phyloP scores from a whole-genome alignment of 768 basidiomycete genomes.

The Trametes punicea region DNA sequence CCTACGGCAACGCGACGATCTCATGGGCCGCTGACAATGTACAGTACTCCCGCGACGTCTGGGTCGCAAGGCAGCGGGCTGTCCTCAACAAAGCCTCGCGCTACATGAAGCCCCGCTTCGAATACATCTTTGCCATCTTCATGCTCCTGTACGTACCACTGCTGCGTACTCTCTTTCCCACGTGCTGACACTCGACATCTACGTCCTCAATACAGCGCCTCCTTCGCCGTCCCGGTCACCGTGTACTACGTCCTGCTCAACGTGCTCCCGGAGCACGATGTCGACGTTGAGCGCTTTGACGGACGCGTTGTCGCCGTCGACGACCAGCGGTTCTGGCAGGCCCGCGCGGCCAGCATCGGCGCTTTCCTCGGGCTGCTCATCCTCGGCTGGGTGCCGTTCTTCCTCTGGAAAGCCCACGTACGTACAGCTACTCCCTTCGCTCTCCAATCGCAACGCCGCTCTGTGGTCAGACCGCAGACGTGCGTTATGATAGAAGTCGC shows the following conservation, averaged over 20 bases:
- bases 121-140: constrained; percentile 40
- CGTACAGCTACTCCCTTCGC: background rate
- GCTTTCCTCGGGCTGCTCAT: constrained; percentile 37
- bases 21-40: background rate
- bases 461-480: background rate
- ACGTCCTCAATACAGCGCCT: constrained; percentile 28
- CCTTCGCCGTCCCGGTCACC: constrained; percentile 38
- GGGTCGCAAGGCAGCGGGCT: constrained; percentile 41
- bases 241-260: constrained; percentile 36
- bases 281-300: constrained; percentile 17
- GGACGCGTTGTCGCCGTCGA: constrained; percentile 10
- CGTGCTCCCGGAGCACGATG: constrained; percentile 26
- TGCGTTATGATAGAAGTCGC: background rate
- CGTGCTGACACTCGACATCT: background rate
- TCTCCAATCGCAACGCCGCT: background rate
- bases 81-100: constrained; percentile 36
- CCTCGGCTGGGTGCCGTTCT: constrained; percentile 40
- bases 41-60: constrained; percentile 44
- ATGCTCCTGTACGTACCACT: constrained; percentile 37
- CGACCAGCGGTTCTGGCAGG: constrained; percentile 30
- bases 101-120: constrained; percentile 44
- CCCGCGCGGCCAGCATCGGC: constrained; percentile 36
- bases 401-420: constrained; percentile 48
- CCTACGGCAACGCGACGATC: background rate
- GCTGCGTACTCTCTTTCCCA: background rate